Conservation (phyloP, 140 eudicot species). For the Oenanthe javanica region DNA sequence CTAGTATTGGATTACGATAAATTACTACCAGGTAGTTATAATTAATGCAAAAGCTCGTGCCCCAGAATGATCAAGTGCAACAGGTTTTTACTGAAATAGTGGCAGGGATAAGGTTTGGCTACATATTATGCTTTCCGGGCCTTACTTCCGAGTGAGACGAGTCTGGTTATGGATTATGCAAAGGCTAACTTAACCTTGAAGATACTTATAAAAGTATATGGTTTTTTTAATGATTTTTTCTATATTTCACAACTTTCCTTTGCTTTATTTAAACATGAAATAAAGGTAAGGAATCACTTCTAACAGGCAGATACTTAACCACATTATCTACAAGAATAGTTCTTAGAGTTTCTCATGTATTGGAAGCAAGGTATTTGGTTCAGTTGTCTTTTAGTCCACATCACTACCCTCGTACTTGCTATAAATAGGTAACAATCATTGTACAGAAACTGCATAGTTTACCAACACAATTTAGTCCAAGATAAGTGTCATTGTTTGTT, state of each 20-base stretch:
- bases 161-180: neutral
- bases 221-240: neutral
- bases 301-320: neutral
- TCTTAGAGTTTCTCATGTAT: neutral
- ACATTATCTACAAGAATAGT: neutral
- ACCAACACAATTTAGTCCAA: neutral
- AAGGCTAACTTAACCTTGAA: neutral
- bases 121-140: neutral
- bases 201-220: neutral
- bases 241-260: neutral
- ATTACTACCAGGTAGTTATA: neutral
- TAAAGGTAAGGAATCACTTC: neutral
- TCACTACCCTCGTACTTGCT: neutral
- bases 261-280: neutral
- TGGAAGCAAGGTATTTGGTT: constrained; percentile 17
- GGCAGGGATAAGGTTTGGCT: neutral
- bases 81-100: neutral
- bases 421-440: neutral
- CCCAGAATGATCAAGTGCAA: neutral
- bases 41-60: neutral
- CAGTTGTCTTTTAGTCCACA: constrained; percentile 6
- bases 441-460: neutral
- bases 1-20: neutral
- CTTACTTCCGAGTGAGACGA: neutral
- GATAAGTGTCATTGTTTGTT: neutral